Evolutionary conservation across 306 rosid species (phyloP), one percentile per base, ranked within the genome.

Genomic region (Cicer pinnatifidum): DNA sequence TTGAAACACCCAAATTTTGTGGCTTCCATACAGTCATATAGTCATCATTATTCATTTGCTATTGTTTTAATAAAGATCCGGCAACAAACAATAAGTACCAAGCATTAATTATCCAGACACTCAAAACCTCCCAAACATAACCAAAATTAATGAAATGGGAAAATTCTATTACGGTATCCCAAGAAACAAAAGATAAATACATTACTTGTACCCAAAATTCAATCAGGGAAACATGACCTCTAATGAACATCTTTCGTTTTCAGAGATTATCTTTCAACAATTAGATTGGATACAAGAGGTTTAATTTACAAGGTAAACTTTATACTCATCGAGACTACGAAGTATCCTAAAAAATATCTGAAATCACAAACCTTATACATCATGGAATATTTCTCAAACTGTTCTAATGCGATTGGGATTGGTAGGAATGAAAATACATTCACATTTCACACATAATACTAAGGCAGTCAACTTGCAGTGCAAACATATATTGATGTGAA

Each of bases 321-420:
- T 13, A 39, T 62, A 28, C 45, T 60, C 45, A 60, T 60, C 10
- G 7, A 33, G 10, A 33, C 10, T 28, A 1, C 1, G 0, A 10
- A 39, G 6, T 4, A 39, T 62, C 69, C 69, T 62, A 9, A 4
- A 62, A 62, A 62, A 39, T 39, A 15, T 62, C 60, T 11, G 17
- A 68, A 77, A 37, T 43, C 53, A 58, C 62, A 16, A 61, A 57
- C 11, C 62, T 67, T 57, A 8, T 68, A 38, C 43, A 48, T 69
- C 45, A 23, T 23, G 9, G 57, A 51, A 70, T 60, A 39, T 60
- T 67, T 67, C 8, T 11, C 60, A 15, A 60, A 60, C 4, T 6
- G 6, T 60, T 57, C 53, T 60, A 59, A 16, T 44, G 67, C 15
- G 33, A 54, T 33, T 56, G 50, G 56, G 51, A 67, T 56, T 9